These are phyloP conservation scores for Fennellomyces sp. DNA, from an alignment of 371 early-diverging fungal species.

Conservation along the genomic window DNA sequence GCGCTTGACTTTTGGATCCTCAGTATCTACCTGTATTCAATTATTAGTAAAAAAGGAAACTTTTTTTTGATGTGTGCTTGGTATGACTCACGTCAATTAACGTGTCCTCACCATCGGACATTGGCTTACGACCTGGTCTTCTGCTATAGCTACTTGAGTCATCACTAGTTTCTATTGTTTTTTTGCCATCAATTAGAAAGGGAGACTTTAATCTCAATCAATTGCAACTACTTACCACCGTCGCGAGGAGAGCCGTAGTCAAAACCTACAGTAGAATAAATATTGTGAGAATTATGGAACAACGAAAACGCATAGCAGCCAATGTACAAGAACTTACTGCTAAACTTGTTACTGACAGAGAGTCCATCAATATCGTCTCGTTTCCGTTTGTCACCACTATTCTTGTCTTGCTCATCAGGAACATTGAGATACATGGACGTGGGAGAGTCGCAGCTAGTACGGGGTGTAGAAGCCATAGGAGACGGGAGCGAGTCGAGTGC, in stretches of 20 bases:
- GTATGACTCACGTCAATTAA: conserved; percentile 2
- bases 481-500: conserved; percentile 3
- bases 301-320: neutral
- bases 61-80: no score
- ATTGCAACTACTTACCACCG: neutral
- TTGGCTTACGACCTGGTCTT: conserved; percentile 36
- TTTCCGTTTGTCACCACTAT: conserved; percentile 3
- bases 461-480: neutral
- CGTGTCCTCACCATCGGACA: conserved; percentile 22
- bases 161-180: neutral
- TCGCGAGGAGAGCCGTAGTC: neutral
- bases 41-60: neutral
- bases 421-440: conserved; percentile 10
- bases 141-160: conserved; percentile 1
- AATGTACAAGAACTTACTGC: neutral
- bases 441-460: conserved; percentile 2
- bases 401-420: neutral
- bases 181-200: neutral
- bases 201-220: neutral
- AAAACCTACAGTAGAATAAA: neutral
- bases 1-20: conserved; percentile 40
- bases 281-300: neutral
- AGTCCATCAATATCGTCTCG: neutral
- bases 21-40: neutral
- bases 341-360: neutral